These are phyloP conservation scores for Mortierella sp. DNA, from an alignment of 371 early-diverging fungal genomes.

Conservation along the genomic window DNA sequence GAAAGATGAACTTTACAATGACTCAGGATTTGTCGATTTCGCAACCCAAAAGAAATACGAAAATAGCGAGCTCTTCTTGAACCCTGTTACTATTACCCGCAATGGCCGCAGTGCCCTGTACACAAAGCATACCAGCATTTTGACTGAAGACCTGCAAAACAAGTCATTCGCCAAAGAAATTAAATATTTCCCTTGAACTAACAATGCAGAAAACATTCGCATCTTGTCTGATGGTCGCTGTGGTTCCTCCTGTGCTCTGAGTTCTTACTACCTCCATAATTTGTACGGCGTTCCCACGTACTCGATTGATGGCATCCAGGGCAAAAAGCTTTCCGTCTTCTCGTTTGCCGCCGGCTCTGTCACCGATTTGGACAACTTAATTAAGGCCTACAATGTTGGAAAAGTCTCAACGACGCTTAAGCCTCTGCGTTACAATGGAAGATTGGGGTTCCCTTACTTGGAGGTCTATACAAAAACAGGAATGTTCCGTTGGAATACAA, in stretches of 20 bases:
- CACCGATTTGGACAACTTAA: not conserved
- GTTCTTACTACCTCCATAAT: conserved; percentile 6
- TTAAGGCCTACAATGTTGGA: not conserved
- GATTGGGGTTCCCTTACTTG: conserved; percentile 12
- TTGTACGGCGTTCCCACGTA: conserved; percentile 20
- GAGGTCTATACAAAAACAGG: conserved; percentile 23
- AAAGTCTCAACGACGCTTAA: conserved; percentile 6
- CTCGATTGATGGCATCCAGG: conserved; percentile 21
- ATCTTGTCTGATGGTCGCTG: conserved; percentile 44
- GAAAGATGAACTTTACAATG: conserved; percentile 13
- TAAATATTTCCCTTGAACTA: conserved; percentile 23
- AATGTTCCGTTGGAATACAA: conserved; percentile 30
- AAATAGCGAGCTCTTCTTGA: conserved; percentile 12
- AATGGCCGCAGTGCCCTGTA: conserved; percentile 14
- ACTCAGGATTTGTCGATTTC: not conserved
- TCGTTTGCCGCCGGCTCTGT: conserved; percentile 41
- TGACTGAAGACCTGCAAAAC: not conserved
- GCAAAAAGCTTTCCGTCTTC: conserved; percentile 27
- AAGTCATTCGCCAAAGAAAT: not conserved
- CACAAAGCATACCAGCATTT: conserved; percentile 8
- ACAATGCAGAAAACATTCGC: conserved; percentile 22
- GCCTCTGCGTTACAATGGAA: conserved; percentile 14
- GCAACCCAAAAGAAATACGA: conserved; percentile 4
- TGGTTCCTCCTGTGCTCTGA: conserved; percentile 37
- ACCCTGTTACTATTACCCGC: not conserved